A percentile compares a stretch with the other conserved stretches of the same genome.
Conservation (phyloP, 805 yeast species). For the Yarrowia sp. region DNA sequence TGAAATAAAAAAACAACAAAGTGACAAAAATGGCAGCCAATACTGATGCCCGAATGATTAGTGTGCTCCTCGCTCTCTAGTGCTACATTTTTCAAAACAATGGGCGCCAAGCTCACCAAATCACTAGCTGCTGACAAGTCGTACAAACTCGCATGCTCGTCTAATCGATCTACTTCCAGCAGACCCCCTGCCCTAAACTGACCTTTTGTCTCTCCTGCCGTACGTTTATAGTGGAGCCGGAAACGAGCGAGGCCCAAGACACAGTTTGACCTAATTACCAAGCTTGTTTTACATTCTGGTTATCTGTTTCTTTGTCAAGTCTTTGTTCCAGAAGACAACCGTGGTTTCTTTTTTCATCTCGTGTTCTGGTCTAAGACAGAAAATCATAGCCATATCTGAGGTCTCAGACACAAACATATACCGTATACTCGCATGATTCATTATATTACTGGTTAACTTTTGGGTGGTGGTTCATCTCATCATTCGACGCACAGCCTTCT, state of each 20-base stretch:
- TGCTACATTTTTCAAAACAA: neutral
- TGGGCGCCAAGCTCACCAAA: neutral
- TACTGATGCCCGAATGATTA: neutral
- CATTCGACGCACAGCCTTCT: constrained; percentile 14
- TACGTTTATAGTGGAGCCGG: neutral
- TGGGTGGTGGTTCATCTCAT: neutral
- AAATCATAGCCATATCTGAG: too few relatives aligned
- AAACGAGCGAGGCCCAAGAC: neutral
- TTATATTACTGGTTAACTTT: neutral
- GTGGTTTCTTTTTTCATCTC: neutral
- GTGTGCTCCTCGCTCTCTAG: neutral
- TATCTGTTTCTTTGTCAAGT: neutral
- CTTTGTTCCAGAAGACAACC: neutral
- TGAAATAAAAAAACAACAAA: neutral
- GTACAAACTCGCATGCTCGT: neutral
- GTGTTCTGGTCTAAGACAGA: too few relatives aligned
- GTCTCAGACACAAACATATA: too few relatives aligned
- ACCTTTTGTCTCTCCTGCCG: neutral
- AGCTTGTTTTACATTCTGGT: neutral
- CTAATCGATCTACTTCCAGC: constrained; percentile 5
- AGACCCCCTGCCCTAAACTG: neutral
- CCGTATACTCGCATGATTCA: constrained; percentile 1
- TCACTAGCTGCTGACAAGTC: neutral
- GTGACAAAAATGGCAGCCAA: neutral
- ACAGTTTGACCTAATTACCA: neutral